phyloP scores from a whole-genome alignment of 23 red algal species.

The Gracilaria caudata region DNA sequence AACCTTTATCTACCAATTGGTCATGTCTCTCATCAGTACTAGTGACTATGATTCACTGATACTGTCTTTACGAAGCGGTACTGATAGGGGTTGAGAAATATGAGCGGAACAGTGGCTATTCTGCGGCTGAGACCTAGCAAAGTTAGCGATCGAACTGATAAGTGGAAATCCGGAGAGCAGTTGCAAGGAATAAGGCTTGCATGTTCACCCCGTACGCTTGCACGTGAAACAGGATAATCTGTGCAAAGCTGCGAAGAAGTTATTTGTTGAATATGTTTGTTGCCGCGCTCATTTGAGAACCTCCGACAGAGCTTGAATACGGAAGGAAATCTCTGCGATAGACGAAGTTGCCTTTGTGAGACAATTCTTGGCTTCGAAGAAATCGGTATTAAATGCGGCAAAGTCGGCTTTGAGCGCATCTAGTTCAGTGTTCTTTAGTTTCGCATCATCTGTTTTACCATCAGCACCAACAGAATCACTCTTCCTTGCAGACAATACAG shows the following conservation, averaged over 20 bases:
- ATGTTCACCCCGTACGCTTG: background rate
- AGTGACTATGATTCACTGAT: too few species aligned
- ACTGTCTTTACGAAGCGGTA: background rate
- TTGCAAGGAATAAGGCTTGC: background rate
- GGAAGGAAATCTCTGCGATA: constrained; percentile 60
- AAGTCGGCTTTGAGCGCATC: constrained; percentile 52
- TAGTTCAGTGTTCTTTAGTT: constrained; percentile 40
- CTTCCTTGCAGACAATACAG: constrained; percentile 33
- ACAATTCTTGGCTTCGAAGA: constrained; percentile 59
- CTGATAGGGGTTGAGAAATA: background rate
- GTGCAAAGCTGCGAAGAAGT: background rate
- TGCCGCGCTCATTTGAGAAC: constrained; percentile 32
- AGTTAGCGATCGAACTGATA: background rate
- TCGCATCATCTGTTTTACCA: background rate
- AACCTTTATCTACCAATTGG: background rate
- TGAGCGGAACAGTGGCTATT: background rate
- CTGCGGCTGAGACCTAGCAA: background rate
- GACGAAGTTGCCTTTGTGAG: constrained; percentile 44
- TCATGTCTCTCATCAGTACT: background rate
- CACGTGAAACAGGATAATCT: background rate
- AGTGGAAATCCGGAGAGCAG: background rate
- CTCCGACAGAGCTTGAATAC: constrained; percentile 63
- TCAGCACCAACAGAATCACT: background rate
- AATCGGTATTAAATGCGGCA: constrained; percentile 38
- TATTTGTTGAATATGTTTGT: background rate